Evolutionary conservation across 78 protist species (phyloP).

Genomic region (Salpingoeca rosetta): DNA sequence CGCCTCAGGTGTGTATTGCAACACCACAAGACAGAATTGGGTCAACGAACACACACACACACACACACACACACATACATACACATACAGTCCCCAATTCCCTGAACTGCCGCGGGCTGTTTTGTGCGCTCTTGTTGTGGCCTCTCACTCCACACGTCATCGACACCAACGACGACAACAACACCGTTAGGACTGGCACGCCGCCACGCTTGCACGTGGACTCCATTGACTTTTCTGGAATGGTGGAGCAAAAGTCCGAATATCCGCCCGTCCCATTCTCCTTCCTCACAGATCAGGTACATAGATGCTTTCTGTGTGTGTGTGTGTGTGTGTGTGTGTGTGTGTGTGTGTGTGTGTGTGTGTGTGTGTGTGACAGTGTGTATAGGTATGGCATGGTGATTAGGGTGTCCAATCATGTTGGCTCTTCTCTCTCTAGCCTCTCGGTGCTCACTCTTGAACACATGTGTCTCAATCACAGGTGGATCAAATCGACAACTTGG

Average conservation of each 20-base stretch:
- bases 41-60: too few species aligned
- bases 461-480: too few species aligned
- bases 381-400: not conserved
- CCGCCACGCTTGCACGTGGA: not conserved
- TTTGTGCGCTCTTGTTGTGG: not conserved
- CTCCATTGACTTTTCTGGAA: not conserved
- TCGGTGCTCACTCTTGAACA: not conserved
- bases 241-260: conserved; percentile 54
- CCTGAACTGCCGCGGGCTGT: too few species aligned
- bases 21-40: too few species aligned
- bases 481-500: not conserved
- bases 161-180: too few species aligned
- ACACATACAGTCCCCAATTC: not conserved
- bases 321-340: not conserved
- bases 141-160: too few species aligned
- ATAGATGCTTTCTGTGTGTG: too few species aligned
- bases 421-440: too few species aligned
- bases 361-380: not conserved
- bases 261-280: conserved; percentile 61
- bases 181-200: not conserved
- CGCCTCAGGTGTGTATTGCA: not conserved
- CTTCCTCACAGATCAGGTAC: too few species aligned
- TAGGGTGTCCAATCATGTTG: too few species aligned
- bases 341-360: not conserved
- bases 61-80: not conserved